These are phyloP conservation scores for Fusarium lateritium DNA, from an alignment of 2,329 filamentous ascomycete species.

Conservation along the genomic window DNA sequence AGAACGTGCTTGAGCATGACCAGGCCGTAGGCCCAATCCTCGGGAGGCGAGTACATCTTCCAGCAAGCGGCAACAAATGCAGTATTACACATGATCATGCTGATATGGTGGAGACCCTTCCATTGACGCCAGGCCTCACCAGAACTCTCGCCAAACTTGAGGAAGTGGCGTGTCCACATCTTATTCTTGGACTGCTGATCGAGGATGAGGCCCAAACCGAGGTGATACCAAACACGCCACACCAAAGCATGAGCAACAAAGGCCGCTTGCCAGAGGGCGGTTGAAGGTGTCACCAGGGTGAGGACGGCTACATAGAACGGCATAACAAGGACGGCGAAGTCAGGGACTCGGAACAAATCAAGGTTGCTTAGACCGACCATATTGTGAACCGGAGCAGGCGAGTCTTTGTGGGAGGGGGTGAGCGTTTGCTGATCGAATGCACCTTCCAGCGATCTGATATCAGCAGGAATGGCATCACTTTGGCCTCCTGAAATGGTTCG, in stretches of 20 bases:
- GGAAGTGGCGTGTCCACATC: constrained; percentile 96
- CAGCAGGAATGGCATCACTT: constrained; percentile 51
- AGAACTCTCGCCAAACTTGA: constrained; percentile 93
- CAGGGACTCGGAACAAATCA: constrained; percentile 89
- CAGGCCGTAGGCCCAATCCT: constrained; percentile 89
- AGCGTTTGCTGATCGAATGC: constrained; percentile 47
- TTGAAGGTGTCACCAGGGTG: constrained; percentile 83
- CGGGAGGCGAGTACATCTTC: constrained; percentile 95
- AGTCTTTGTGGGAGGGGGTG: constrained; percentile 50
- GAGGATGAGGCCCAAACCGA: constrained; percentile 89
- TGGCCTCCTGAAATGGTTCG: constrained; percentile 57
- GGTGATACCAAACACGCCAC: constrained; percentile 93
- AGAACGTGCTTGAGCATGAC: constrained; percentile 89
- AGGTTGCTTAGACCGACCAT: constrained; percentile 86
- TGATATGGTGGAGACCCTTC: constrained; percentile 96
- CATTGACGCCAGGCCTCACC: constrained; percentile 97
- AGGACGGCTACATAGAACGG: constrained; percentile 82
- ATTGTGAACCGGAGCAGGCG: constrained; percentile 81
- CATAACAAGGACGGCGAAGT: constrained; percentile 84
- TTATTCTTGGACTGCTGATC: constrained; percentile 90
- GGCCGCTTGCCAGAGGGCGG: constrained; percentile 79
- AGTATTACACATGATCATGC: constrained; percentile 89
- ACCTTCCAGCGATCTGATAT: constrained; percentile 41
- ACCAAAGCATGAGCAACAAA: constrained; percentile 85
- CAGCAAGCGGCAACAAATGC: constrained; percentile 92